Evolutionary conservation across 306 rosid genomes (phyloP).

Genomic region (Medicago truncatula): MtrunA17r5.0-ANR NC_053048.1:23929501-23930000

Average conservation of each 20-base stretch:
- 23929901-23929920: conserved; percentile 37
- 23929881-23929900: conserved; percentile 52
- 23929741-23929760: neutral
- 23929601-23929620: too few relatives aligned
- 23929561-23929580: too few relatives aligned
- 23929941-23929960: neutral
- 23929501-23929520: too few relatives aligned
- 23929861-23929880: conserved; percentile 45
- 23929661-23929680: neutral
- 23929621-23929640: too few relatives aligned
- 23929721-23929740: neutral
- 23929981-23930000: neutral
- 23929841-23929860: too few relatives aligned
- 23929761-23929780: neutral
- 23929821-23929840: neutral
- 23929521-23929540: too few relatives aligned
- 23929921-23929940: neutral
- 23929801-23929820: too few relatives aligned
- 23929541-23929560: too few relatives aligned
- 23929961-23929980: neutral
- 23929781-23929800: neutral
- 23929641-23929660: neutral
- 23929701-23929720: neutral
- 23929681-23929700: neutral
- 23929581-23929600: too few relatives aligned